A percentile compares a stretch with the other conserved stretches of the same genome.
Conservation (phyloP, 78 protist species). For the Dictyostelium firmibasis region DNA sequence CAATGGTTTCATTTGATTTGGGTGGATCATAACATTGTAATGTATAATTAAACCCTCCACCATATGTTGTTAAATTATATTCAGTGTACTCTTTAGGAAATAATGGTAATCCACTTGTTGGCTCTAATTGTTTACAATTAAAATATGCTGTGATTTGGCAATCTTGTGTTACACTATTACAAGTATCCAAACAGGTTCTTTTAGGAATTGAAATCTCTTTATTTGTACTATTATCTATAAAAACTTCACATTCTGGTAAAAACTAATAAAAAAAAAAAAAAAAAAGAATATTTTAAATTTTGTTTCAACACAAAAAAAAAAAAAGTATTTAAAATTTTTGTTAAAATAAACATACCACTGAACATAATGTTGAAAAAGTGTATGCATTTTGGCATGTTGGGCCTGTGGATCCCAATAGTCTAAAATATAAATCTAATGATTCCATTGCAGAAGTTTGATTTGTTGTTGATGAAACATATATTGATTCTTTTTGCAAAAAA, state of each 20-base stretch:
- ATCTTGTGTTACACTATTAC: neutral
- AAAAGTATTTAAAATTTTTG: neutral
- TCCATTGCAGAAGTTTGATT: neutral
- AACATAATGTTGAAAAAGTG: neutral
- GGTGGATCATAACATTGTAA: neutral
- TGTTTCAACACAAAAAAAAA: neutral
- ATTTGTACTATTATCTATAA: neutral
- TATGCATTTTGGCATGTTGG: neutral
- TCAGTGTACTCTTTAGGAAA: neutral
- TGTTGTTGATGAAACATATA: neutral
- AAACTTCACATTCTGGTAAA: neutral
- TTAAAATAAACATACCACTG: neutral
- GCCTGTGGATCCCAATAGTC: neutral
- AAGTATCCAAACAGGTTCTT: neutral
- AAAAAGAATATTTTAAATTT: neutral
- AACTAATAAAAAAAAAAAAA: neutral
- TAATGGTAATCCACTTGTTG: neutral
- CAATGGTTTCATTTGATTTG: neutral
- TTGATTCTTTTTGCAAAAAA: neutral
- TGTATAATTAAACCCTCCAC: neutral
- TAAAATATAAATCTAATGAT: neutral
- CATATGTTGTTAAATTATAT: slow-evolving; percentile 1
- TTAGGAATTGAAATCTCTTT: neutral
- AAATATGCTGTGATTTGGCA: neutral
- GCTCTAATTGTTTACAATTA: neutral